Evolutionary conservation across 352 stramenopile species (phyloP), one percentile per base, ranked within the genome.

Genomic region (Phytophthora uliginosa): DNA sequence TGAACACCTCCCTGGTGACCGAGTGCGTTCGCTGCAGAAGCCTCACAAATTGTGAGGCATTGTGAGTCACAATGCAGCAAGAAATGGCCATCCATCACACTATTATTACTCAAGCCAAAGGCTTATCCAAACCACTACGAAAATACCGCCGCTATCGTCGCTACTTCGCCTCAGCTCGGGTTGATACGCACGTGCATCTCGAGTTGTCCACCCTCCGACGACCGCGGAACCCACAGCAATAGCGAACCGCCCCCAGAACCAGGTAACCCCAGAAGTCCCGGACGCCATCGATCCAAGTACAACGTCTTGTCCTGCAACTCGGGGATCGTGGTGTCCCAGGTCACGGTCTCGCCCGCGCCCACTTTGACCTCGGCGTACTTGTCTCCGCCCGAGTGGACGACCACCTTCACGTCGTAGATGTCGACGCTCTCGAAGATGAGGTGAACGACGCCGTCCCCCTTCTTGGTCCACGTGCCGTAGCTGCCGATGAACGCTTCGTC

Each of bases 401-500:
- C 33, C 7, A 76, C 56, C 15, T 42, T 72, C 22, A 76, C 69
- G 22, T 71, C 62, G 12, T 76, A 51, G 1, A 45, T 59, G 13
- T 76, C 69, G 22, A 68, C 56, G 28, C 69, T 76, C 51, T 52
- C 42, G 15, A 78, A 71, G n/a, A 66, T 51, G 24, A 74, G 34
- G n/a, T 61, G 59, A 18, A 74, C 71, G 2, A 58, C 12, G 4
- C 76, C 76, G 33, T 81, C 66, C 10, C 74, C 72, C 54, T 64
- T 53, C 15, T 58, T 77, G 3, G 26, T 64, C 71, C 71, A 82
- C 3, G 36, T 66, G 10, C 75, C 75, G 10, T 73, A 71, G 51
- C 67, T 79, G 13, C 72, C 72, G 5, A 63, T 34, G 47, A 79
- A 83, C 3, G 72, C 76, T 62, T 71, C 28, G 63, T 63, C 59